Conservation (phyloP, 257 asterid species). For the Ehretia macrophylla region DNA sequence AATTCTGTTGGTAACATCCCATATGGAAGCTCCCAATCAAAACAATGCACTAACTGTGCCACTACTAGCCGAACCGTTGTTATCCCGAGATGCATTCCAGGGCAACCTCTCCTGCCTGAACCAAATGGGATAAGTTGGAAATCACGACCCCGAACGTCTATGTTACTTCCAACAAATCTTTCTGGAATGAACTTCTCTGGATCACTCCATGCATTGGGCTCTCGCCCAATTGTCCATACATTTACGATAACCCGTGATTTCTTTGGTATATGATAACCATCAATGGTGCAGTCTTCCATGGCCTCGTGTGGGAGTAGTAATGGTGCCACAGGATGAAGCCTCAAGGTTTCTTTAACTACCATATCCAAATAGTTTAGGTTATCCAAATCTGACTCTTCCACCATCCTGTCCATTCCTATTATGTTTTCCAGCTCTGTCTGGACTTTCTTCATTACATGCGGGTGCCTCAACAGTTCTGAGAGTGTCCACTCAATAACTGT, state of each 20-base stretch:
- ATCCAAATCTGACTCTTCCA: constrained; percentile 50
- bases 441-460: constrained; percentile 32
- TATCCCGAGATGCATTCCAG: constrained; percentile 47
- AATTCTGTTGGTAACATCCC: constrained; percentile 31
- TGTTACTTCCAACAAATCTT: constrained; percentile 33
- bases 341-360: constrained; percentile 47
- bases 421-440: constrained; percentile 38
- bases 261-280: constrained; percentile 39
- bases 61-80: constrained; percentile 37
- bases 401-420: constrained; percentile 45
- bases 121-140: constrained; percentile 55
- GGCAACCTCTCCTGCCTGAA: constrained; percentile 52
- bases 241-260: constrained; percentile 39
- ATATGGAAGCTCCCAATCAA: constrained; percentile 50
- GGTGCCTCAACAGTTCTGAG: constrained; percentile 42
- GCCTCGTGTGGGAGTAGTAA: constrained; percentile 43
- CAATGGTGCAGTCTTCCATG: constrained; percentile 30
- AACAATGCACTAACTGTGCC: constrained; percentile 58
- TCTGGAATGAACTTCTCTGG: constrained; percentile 50
- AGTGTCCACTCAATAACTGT: constrained; percentile 45
- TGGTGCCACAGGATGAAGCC: constrained; percentile 54
- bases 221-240: constrained; percentile 38
- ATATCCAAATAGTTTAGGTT: constrained; percentile 32
- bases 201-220: constrained; percentile 40
- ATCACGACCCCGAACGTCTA: constrained; percentile 45